Conservation (phyloP, 179 eudicot species). For the Corrigiola litoralis region DNA sequence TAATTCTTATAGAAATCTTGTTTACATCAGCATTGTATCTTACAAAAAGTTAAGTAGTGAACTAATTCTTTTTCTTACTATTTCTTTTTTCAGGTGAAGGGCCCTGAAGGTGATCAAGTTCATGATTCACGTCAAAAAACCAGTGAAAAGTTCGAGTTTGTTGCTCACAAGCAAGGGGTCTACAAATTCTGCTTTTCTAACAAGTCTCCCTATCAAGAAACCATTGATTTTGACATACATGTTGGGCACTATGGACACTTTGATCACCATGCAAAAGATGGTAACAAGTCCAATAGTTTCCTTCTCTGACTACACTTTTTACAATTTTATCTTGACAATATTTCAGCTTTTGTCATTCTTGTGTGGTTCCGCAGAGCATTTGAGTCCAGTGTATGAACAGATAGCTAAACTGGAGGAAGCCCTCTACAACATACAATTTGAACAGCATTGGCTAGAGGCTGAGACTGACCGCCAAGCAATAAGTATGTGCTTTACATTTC, state of each 20-base stretch:
- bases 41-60: too few species aligned
- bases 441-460: constrained; percentile 96
- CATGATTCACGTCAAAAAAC: constrained; percentile 66
- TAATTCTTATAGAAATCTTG: too few species aligned
- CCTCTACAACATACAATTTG: constrained; percentile 80
- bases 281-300: constrained; percentile 24
- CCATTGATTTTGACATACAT: constrained; percentile 84
- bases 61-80: background rate
- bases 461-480: constrained; percentile 85
- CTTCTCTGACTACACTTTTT: background rate
- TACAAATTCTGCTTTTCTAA: constrained; percentile 77
- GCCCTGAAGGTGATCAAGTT: constrained; percentile 68
- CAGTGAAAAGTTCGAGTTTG: constrained; percentile 77
- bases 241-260: constrained; percentile 65
- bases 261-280: constrained; percentile 89
- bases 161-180: constrained; percentile 62
- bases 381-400: constrained; percentile 72
- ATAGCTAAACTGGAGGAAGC: constrained; percentile 84
- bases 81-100: constrained; percentile 61
- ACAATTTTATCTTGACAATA: constrained; percentile 8
- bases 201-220: constrained; percentile 89
- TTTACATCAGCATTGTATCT: too few species aligned
- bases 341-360: background rate
- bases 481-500: constrained; percentile 33
- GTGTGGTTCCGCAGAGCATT: constrained; percentile 56